These are phyloP conservation scores for Dryas integrifolia DNA, from an alignment of 331 rosid species.

Conservation along the genomic window DNA sequence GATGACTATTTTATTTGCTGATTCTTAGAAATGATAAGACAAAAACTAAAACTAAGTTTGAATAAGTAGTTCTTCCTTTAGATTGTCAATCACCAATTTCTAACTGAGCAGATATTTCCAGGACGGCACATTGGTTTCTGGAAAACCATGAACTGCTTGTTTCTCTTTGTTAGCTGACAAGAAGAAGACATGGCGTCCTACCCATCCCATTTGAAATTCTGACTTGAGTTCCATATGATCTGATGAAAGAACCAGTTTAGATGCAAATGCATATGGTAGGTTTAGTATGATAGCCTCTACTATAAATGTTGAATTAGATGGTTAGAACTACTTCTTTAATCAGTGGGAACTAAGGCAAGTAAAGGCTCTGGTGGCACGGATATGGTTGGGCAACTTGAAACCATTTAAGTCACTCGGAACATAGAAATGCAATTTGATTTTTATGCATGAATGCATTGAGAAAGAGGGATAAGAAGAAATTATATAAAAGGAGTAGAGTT, in stretches of 20 bases:
- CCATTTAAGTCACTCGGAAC: slow-evolving; percentile 8
- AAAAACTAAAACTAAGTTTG: slow-evolving; percentile 20
- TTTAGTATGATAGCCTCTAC: neutral
- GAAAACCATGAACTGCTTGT: slow-evolving; percentile 7
- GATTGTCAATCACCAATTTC: slow-evolving; percentile 12
- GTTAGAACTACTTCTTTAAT: slow-evolving; percentile 10
- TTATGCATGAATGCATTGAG: slow-evolving; percentile 13
- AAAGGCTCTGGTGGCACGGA: slow-evolving; percentile 1
- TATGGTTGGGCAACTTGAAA: slow-evolving; percentile 22
- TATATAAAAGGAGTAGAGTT: slow-evolving; percentile 8
- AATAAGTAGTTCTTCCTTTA: neutral
- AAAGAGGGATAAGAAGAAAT: slow-evolving; percentile 8
- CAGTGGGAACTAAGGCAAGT: slow-evolving; percentile 14
- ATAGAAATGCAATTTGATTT: slow-evolving; percentile 19
- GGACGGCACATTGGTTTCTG: slow-evolving; percentile 24
- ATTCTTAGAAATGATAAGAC: slow-evolving; percentile 8
- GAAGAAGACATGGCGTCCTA: neutral
- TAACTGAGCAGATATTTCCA: slow-evolving; percentile 26
- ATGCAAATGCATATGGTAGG: slow-evolving; percentile 5
- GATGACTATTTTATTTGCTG: neutral
- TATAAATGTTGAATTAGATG: slow-evolving; percentile 11
- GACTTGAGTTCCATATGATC: neutral
- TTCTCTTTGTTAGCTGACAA: slow-evolving; percentile 8
- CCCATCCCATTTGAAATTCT: slow-evolving; percentile 1
- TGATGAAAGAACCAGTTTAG: slow-evolving; percentile 9